Evolutionary conservation across 352 stramenopile species (phyloP), one percentile per base, ranked within the genome.

Genomic region (Globisporangium canariense): DNA sequence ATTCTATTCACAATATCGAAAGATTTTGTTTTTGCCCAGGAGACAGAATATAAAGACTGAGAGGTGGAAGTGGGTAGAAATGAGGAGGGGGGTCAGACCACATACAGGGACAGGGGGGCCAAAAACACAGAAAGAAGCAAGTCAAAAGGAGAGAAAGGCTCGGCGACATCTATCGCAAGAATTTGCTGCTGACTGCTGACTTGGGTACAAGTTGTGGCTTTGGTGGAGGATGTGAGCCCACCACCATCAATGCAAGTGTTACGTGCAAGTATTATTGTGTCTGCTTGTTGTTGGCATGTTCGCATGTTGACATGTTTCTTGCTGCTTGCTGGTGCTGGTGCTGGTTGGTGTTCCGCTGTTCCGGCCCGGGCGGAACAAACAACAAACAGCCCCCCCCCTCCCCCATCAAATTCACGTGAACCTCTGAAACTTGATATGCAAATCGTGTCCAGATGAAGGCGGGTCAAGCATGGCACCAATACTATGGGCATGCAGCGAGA

Each of bases 121-220:
- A 41, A 60, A 60, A 65, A 66, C 41, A 66, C 60, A 46, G 60
- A 66, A 66, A 60, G 36, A 41, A 65, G 57, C 28, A 55, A 58
- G 40, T 46, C 18, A 47, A 46, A 9, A 11, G 41, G 47, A 50
- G 43, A 22, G 36, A 28, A 36, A n/a, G 69, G 63, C 18, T 40
- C 43, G 73, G 73, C 73, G 73, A 80, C 68, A 71, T 78, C 66
- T 64, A 54, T 54, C 47, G 47, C 40, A 46, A 18, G 5, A 32
- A 34, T 28, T 11, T 30, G 20, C 10, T 9, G 14, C 47, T 8
- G 32, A n/a, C 45, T 25, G 45, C 45, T 36, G 22, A 53, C 3
- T 20, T 54, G 47, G 47, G 25, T 36, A 36, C 25, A 34, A 20
- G 10, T 54, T 28, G 47, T 11, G 9, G 10, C 47, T 36, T 1